Base-by-base conservation (phyloP, 768 basidiomycete species). In the Psilocybe azurescens region DNA sequence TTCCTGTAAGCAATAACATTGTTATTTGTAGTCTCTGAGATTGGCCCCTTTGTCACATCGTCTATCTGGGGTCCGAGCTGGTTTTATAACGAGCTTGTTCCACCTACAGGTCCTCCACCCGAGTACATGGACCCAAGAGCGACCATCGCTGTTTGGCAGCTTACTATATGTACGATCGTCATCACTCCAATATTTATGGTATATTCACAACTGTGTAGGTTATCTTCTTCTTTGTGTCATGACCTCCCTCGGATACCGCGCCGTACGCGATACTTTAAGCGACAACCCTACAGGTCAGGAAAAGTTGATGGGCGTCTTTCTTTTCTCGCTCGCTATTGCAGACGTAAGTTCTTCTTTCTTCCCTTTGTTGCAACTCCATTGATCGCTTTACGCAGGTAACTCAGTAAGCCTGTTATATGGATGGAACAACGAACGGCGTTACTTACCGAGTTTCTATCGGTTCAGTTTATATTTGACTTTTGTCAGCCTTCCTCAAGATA, bases 221-320 rank as follows among this genome's bases (percentile, higher is more conserved):
- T 90, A 88, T 67, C 67, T 89, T 60, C 75, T 90, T 1, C 74
- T 90, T 0, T 85, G 84, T n/a, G 73, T 91, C 61, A 78, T 90
- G 51, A 87, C 88, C 9, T 83, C 86, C 4, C 69, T 91, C 28
- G 87, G 87, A 9, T 89, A 90, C 70, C 85, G 90, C 28, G 87
- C 87, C 1, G 79, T 88, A 28, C 76, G 88, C 62, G 87, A 91
- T 66, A 76, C 87, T 0, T 70, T 91, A 14, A 79, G 81, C 0
- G 66, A 81, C 50, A 81, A 89, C 66, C 85, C 83, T 3, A 79
- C 77, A 18, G 84, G 84, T 3, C 90, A 91, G 70, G 90, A 93
- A 68, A 83, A 84, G 52, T 83, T 93, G 56, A 67, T 91, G 9
- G 89, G 89, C 24, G 83, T 88, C 3, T 79, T 82, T 57, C 75